These are phyloP conservation scores for Jatropha podagrica DNA, from an alignment of 441 rosid species.

Conservation along the genomic window DNA sequence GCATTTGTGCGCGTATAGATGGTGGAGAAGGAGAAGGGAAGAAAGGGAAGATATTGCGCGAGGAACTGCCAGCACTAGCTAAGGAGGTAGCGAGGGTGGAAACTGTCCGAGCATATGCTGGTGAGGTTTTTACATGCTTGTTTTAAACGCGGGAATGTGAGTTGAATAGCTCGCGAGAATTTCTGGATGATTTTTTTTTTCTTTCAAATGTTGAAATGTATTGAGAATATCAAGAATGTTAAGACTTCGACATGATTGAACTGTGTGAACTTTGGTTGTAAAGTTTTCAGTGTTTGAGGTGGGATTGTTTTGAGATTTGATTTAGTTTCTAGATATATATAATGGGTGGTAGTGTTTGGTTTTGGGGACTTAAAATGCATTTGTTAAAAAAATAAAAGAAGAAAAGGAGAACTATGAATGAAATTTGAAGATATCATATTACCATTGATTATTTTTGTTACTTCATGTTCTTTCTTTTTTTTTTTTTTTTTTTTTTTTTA, in stretches of 20 bases:
- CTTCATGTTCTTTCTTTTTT: not conserved
- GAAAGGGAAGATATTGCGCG: conserved; percentile 49
- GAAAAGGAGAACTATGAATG: not conserved
- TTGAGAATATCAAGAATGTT: not conserved
- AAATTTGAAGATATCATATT: not conserved
- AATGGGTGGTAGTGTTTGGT: not conserved
- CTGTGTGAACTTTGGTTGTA: not conserved
- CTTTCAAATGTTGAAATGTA: not conserved
- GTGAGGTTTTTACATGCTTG: conserved; percentile 37
- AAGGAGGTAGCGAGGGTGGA: conserved; percentile 92
- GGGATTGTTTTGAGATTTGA: not conserved
- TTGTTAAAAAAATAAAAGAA: not conserved
- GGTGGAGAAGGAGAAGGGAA: conserved; percentile 33
- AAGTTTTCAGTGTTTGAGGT: not conserved
- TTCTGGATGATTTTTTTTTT: not conserved
- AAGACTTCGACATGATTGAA: not conserved
- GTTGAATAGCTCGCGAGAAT: not conserved
- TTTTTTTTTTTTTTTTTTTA: not conserved
- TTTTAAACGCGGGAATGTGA: not conserved
- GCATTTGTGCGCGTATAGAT: conserved; percentile 29
- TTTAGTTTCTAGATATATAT: not conserved
- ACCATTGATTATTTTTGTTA: not conserved
- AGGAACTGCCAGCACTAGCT: conserved; percentile 75
- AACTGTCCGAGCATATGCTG: conserved; percentile 76
- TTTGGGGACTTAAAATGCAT: not conserved